Conservation (phyloP, 1,284 basidiomycete species). For the Sporisorium graminicola region DNA sequence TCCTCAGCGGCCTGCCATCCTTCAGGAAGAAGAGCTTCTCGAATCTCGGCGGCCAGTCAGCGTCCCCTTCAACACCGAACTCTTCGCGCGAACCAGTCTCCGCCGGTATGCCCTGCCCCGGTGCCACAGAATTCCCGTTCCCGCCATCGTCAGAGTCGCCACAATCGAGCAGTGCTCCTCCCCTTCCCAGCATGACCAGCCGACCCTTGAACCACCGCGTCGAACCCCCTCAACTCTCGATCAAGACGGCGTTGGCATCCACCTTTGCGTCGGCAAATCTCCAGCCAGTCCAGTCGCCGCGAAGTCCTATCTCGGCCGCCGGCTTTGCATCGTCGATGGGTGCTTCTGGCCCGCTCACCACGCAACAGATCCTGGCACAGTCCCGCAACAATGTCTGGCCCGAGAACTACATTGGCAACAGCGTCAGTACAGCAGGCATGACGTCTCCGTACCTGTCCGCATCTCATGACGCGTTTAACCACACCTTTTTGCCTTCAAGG, state of each 20-base stretch:
- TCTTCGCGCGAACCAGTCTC: constrained; percentile 15
- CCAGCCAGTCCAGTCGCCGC: constrained; percentile 5
- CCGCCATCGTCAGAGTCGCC: constrained; percentile 20
- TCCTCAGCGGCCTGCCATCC: constrained; percentile 29
- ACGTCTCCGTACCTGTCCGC: constrained; percentile 29
- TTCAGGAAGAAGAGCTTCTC: constrained; percentile 57
- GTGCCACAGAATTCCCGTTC: constrained; percentile 36
- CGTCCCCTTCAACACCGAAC: constrained; percentile 29
- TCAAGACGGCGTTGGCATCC: constrained; percentile 14
- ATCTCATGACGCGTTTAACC: constrained; percentile 27
- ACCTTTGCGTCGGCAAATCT: constrained; percentile 3
- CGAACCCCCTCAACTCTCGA: constrained; percentile 3
- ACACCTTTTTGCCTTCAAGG: constrained; percentile 28
- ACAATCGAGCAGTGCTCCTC: constrained; percentile 13
- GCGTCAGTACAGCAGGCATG: constrained; percentile 40
- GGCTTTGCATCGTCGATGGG: constrained; percentile 3
- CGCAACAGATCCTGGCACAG: constrained; percentile 47
- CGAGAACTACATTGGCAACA: constrained; percentile 36
- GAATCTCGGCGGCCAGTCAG: constrained; percentile 25
- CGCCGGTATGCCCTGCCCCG: constrained; percentile 14
- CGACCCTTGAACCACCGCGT: constrained; percentile 11
- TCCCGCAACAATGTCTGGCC: constrained; percentile 48
- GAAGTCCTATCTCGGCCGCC: constrained; percentile 9
- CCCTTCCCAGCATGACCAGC: constrained; percentile 10
- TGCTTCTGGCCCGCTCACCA: constrained; percentile 28